Evolutionary conservation across 805 yeast species (phyloP), one percentile per base, ranked within the genome.

Genomic region (Starmerella gropengiesseri): DNA sequence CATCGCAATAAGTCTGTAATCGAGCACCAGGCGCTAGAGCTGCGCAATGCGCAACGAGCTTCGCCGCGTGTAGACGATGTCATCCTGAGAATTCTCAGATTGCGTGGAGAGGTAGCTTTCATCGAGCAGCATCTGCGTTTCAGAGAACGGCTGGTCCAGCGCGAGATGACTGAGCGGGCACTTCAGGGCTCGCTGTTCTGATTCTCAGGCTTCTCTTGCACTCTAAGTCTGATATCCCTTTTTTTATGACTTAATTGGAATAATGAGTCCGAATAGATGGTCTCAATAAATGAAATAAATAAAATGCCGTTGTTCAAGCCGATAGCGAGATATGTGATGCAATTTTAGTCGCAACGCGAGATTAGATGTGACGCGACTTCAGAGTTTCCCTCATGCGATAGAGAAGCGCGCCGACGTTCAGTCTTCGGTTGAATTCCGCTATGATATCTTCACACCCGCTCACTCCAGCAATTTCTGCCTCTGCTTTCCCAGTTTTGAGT

Each of bases 11-110:
- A 75, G 12, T 68, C 64, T 38, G 69, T 73, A 8, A 70, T 78
- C 49, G 69, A 67, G 7, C 62, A 62, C 34, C 68, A 73, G 8
- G 69, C 69, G 43, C 59, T 64, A 13, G 70, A 71, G 17, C 64
- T 71, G 11, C 60, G 63, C 12, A 69, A 66, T 23, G 75, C 70
- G 1, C 62, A 64, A 31, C 61, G 63, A n/a, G 61, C 67, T 14
- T 69, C 69, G 32, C 73, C 69, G 8, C 55, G 64, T 2, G 63
- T 68, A 21, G 87, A 82, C 52, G 84, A 84, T 52, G 69, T 85
- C 11, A 67, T 87, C 6, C 61, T 89, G 47, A 69, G 96, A 38
- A 67, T 85, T 13, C 58, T 89, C 41, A 61, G 86, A 20, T 67
- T 86, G 29, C 74, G 77, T 45, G 82, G 76, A 18, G 78, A 79